Conservation (phyloP, 441 rosid species). For the Corymbia calophylla region DNA sequence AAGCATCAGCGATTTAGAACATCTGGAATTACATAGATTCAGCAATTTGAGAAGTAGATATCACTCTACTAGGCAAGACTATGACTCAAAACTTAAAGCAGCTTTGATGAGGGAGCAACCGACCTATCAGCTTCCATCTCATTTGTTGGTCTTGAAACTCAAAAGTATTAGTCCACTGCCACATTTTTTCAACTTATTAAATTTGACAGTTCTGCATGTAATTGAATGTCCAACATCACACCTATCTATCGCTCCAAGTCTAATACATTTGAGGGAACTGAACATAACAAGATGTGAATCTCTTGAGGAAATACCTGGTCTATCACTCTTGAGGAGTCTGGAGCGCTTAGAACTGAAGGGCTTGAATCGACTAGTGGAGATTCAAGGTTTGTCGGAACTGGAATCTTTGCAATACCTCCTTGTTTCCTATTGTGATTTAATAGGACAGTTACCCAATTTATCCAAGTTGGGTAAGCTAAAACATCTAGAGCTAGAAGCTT, state of each 20-base stretch:
- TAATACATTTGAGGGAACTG: neutral
- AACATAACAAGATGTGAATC: neutral
- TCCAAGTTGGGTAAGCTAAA: neutral
- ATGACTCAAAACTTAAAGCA: neutral
- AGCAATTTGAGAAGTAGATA: neutral
- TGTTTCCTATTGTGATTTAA: neutral
- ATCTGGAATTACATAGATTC: neutral
- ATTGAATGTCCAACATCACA: neutral
- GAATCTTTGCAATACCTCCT: neutral
- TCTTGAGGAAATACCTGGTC: neutral
- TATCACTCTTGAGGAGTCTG: neutral
- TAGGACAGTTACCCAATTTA: neutral
- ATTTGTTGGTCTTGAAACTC: neutral
- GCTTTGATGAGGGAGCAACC: neutral
- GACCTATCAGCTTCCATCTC: neutral
- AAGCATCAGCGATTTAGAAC: neutral
- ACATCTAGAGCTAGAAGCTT: neutral
- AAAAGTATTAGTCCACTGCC: neutral
- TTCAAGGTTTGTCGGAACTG: neutral
- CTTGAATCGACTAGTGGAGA: neutral
- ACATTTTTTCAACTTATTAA: neutral
- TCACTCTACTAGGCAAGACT: neutral
- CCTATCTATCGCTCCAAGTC: neutral
- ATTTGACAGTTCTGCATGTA: neutral
- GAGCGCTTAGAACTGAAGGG: neutral